Evolutionary conservation across 2,329 filamentous ascomycete species (phyloP), one percentile per base, ranked within the genome.

Genomic region (Penicillium sclerotiorum): DNA sequence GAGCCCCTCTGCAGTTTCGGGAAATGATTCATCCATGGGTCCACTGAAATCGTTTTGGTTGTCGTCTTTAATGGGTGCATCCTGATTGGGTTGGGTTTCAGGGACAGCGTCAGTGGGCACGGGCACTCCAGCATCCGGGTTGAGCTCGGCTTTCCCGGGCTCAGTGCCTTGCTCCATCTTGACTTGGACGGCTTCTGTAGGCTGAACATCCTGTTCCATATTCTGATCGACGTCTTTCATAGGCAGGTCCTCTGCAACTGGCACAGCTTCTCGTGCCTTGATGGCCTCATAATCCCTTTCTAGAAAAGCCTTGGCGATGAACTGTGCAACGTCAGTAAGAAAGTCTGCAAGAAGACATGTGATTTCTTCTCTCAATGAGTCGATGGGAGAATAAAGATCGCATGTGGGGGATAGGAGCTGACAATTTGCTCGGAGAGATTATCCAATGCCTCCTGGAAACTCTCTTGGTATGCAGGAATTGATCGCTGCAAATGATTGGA

Each of bases 361-460:
- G 37, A 37, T 28, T 28, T 2, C n/a, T n/a, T n/a, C 2, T 28
- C 3, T 28, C 6, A 9, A 13, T 28, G 13, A 28, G 25, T 13
- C 13, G 23, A 40, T 28, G 13, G 15, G 9, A 18, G n/a, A 20
- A 48, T 18, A 33, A 45, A 47, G 40, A n/a, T n/a, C n/a, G n/a
- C n/a, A n/a, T n/a, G n/a, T n/a, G n/a, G n/a, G n/a, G n/a, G n/a
- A n/a, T 38, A 17, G 32, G 13, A 40, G 61, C 71, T 47, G 66
- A 74, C 72, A 57, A 75, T 74, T 50, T 74, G 70, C 47, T 74
- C 69, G 9, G 71, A 73, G 22, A 75, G 58, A 37, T 61, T 64
- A 50, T 75, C 72, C 20, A 75, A 51, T 7, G 72, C 71, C 39
- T 54, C 56, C 46, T 74, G 72, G 45, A 73, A 73, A 40, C 68